Evolutionary conservation across 352 stramenopile species (phyloP).

Genomic region (Pythium vanterpoolii): DNA sequence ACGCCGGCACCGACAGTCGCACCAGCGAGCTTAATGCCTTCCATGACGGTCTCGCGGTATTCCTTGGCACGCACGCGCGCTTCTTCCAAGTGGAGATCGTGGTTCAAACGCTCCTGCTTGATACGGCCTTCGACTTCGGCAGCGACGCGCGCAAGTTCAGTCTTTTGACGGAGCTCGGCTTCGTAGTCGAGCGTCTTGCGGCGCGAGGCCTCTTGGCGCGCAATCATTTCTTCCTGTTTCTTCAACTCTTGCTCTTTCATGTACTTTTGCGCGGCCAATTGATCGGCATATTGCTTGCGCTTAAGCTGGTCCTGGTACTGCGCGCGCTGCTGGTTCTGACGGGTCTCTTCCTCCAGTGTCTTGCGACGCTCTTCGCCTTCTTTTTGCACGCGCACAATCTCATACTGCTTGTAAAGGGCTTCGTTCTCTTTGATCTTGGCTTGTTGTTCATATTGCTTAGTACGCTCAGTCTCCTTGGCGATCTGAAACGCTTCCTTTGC

Average conservation of each 20-base stretch:
- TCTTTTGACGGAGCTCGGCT: slow-evolving; percentile 92
- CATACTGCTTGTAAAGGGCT: slow-evolving; percentile 91
- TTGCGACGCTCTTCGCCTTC: slow-evolving; percentile 96
- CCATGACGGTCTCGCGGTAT: slow-evolving; percentile 81
- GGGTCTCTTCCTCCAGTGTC: slow-evolving; percentile 96
- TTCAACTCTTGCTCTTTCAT: slow-evolving; percentile 96
- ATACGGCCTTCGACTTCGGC: slow-evolving; percentile 93
- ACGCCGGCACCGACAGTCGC: slow-evolving; percentile 93
- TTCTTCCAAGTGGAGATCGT: slow-evolving; percentile 97
- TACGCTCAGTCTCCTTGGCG: slow-evolving; percentile 94
- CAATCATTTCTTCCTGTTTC: slow-evolving; percentile 98
- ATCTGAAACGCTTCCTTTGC: slow-evolving; percentile 94
- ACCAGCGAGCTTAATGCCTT: slow-evolving; percentile 94
- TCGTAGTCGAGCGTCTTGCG: slow-evolving; percentile 98
- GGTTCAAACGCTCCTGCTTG: slow-evolving; percentile 97
- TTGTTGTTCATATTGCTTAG: slow-evolving; percentile 92
- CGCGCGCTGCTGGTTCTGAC: slow-evolving; percentile 95
- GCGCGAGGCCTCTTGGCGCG: slow-evolving; percentile 93
- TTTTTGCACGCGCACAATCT: slow-evolving; percentile 94
- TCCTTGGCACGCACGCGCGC: slow-evolving; percentile 91
- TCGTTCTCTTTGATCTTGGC: slow-evolving; percentile 92
- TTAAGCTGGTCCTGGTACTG: slow-evolving; percentile 99
- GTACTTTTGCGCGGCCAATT: slow-evolving; percentile 95
- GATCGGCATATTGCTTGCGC: slow-evolving; percentile 97
- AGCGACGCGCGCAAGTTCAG: slow-evolving; percentile 94